Percentiles rank a stretch among this genome's conserved stretches.
Evolutionary conservation across 495 filamentous ascomycete genomes (phyloP).

Genomic region (Cercophora samala): DNA sequence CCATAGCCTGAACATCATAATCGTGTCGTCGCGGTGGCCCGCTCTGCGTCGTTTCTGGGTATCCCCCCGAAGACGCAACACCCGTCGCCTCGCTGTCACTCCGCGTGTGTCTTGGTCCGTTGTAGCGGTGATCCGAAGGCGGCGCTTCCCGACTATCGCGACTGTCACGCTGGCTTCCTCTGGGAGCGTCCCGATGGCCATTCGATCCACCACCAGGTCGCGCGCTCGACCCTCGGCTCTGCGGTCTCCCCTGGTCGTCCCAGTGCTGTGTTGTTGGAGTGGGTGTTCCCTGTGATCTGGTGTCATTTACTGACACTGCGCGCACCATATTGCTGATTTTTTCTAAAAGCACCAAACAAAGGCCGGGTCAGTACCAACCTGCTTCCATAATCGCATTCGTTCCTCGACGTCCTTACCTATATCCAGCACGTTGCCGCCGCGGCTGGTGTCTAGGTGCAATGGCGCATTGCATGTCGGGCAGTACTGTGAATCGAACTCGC

Average conservation of each 20-base stretch:
- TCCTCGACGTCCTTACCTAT: slow-evolving; percentile 58
- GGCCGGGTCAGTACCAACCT: neutral
- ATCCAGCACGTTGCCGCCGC: slow-evolving; percentile 91
- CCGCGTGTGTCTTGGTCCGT: slow-evolving; percentile 66
- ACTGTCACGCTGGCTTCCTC: slow-evolving; percentile 38
- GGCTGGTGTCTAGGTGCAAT: slow-evolving; percentile 87
- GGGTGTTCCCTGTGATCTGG: slow-evolving; percentile 50
- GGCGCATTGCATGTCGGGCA: slow-evolving; percentile 95
- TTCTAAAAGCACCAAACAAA: slow-evolving; percentile 50
- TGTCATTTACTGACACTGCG: slow-evolving; percentile 69
- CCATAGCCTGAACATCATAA: slow-evolving; percentile 95
- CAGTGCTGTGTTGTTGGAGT: slow-evolving; percentile 47
- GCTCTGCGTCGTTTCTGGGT: slow-evolving; percentile 61
- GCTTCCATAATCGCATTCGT: neutral
- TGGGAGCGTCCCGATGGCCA: slow-evolving; percentile 20
- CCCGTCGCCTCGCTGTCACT: slow-evolving; percentile 66
- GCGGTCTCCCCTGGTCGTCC: slow-evolving; percentile 50
- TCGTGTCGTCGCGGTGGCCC: slow-evolving; percentile 73
- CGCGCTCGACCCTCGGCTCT: slow-evolving; percentile 47
- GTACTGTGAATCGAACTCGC: slow-evolving; percentile 89
- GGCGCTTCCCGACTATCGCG: slow-evolving; percentile 58
- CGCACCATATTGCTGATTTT: slow-evolving; percentile 95
- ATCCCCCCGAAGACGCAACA: slow-evolving; percentile 70
- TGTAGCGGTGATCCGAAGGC: slow-evolving; percentile 60
- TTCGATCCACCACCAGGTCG: slow-evolving; percentile 33